Conservation (phyloP, 192 early-diverging fungal genomes). For the Chytriomyces confervae region DNA sequence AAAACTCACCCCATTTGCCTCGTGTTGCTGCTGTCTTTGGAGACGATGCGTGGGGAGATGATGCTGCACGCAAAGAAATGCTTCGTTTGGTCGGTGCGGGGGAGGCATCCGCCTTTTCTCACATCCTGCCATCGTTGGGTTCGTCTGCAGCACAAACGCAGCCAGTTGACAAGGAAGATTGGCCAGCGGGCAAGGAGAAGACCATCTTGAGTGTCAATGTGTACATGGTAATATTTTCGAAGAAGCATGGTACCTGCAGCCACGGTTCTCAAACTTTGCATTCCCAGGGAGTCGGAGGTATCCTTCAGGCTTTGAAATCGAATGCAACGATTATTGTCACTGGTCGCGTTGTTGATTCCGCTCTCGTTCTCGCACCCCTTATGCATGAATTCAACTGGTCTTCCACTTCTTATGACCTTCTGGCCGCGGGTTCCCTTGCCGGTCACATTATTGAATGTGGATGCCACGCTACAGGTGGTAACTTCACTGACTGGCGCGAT, state of each 20-base stretch:
- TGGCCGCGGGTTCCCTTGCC: slow-evolving; percentile 67
- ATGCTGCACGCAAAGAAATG: slow-evolving; percentile 24
- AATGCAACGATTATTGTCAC: slow-evolving; percentile 72
- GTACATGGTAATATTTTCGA: slow-evolving; percentile 40
- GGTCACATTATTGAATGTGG: slow-evolving; percentile 76
- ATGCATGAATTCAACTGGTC: slow-evolving; percentile 69
- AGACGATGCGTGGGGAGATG: slow-evolving; percentile 59
- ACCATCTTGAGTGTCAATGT: slow-evolving; percentile 67
- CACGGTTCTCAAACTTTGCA: background rate
- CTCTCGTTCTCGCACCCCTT: slow-evolving; percentile 66
- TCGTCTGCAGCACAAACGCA: too few relatives aligned
- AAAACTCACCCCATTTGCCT: slow-evolving; percentile 23
- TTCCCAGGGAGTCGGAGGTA: slow-evolving; percentile 56
- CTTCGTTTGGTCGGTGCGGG: slow-evolving; percentile 36
- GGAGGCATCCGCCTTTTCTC: slow-evolving; percentile 47
- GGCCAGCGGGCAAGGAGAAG: slow-evolving; percentile 54
- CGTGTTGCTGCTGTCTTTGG: slow-evolving; percentile 69
- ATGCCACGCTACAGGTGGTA: slow-evolving; percentile 71
- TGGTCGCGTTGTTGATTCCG: slow-evolving; percentile 71
- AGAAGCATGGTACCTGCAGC: background rate
- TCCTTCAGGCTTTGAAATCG: slow-evolving; percentile 59
- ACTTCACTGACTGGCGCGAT: slow-evolving; percentile 71
- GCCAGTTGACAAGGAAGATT: slow-evolving; percentile 49
- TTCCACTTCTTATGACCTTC: slow-evolving; percentile 53
- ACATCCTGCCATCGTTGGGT: slow-evolving; percentile 31